phyloP scores from a whole-genome alignment of 441 rosid species.

The Adansonia rubrostipa region DNA sequence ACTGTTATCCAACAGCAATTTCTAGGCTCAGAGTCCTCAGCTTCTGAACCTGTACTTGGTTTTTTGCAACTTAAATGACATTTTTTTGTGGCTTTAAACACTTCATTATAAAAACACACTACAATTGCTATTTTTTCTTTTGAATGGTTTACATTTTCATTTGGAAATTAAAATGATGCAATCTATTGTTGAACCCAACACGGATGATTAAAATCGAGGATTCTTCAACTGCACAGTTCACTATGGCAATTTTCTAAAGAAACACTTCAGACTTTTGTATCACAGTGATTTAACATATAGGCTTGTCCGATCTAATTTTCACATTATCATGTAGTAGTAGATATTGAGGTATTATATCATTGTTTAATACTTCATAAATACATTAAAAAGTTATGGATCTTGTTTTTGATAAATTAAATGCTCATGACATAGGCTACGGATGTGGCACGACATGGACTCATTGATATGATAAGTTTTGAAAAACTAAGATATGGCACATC shows the following conservation, averaged over 20 bases:
- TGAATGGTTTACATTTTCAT: not conserved
- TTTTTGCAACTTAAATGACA: slow-evolving; percentile 17
- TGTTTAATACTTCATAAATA: not conserved
- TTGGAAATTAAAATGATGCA: not conserved
- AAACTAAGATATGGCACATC: not conserved
- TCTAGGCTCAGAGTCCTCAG: not conserved
- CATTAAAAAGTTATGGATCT: not conserved
- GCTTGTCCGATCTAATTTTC: not conserved
- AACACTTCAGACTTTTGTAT: not conserved
- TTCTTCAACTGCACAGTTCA: not conserved
- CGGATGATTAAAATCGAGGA: not conserved
- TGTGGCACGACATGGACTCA: not conserved
- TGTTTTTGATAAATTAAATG: not conserved
- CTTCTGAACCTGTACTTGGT: not conserved
- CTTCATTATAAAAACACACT: not conserved
- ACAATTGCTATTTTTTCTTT: not conserved
- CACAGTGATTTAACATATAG: not conserved
- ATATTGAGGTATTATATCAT: not conserved
- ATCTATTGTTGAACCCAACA: not conserved
- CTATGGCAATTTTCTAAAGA: not conserved
- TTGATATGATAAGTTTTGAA: not conserved
- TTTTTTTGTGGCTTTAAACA: not conserved
- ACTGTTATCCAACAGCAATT: not conserved
- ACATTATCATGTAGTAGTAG: not conserved
- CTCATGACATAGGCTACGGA: not conserved